Evolutionary conservation across 2,329 filamentous ascomycete species (phyloP).

Genomic region (Colletotrichum chrysophilum): DNA sequence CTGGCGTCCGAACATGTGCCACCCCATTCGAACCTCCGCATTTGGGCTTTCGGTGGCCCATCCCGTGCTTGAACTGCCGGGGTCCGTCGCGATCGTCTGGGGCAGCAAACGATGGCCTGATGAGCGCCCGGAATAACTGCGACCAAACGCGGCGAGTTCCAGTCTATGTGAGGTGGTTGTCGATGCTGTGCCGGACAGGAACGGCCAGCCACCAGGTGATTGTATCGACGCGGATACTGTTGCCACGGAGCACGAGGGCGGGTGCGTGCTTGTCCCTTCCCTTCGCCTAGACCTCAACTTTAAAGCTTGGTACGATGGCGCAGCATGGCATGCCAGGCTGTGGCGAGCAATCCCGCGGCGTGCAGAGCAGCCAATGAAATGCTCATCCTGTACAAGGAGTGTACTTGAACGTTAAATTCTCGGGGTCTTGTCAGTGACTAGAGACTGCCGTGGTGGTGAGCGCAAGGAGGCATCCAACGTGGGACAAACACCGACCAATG

Average conservation of each 20-base stretch:
- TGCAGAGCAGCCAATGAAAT: background rate
- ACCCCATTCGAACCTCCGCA: conserved; percentile 16
- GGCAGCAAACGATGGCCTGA: conserved; percentile 6
- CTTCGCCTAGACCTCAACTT: background rate
- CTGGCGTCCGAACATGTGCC: conserved; percentile 11
- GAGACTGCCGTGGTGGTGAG: background rate
- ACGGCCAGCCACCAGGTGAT: background rate
- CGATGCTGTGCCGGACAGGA: background rate
- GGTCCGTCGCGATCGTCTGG: conserved; percentile 1
- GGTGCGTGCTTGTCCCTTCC: background rate
- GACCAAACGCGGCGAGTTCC: conserved; percentile 3
- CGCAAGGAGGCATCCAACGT: background rate
- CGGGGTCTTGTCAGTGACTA: background rate
- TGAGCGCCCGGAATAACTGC: background rate
- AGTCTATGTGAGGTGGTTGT: background rate
- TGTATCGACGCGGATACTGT: background rate
- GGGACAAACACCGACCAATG: background rate
- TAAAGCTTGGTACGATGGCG: conserved; percentile 17
- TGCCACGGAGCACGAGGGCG: background rate
- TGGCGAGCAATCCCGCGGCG: background rate
- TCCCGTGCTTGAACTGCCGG: background rate
- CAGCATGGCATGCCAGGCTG: background rate
- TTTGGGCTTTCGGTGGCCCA: conserved; percentile 2
- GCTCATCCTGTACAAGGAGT: background rate
- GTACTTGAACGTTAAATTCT: conserved; percentile 7